Percentiles rank a stretch among this genome's conserved stretches.
Conservation (phyloP, 192 early-diverging fungal genomes). For the Linnemannia schmuckeri region DNA sequence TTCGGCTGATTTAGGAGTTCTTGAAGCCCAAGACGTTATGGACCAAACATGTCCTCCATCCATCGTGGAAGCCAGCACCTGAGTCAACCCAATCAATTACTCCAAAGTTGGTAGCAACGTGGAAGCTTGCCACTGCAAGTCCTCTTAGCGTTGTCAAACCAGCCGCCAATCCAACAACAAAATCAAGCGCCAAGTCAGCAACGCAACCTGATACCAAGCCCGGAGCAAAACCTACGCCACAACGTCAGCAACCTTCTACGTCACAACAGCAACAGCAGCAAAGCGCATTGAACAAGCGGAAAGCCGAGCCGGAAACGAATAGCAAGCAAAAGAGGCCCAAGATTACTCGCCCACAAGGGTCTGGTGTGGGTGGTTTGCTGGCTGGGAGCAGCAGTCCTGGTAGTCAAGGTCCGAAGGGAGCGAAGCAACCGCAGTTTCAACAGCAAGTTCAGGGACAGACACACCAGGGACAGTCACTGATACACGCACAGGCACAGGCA, state of each 20-base stretch:
- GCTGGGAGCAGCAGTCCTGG: conserved; percentile 31
- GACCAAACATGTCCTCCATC: conserved; percentile 19
- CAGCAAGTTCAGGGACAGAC: not conserved
- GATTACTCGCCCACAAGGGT: conserved; percentile 31
- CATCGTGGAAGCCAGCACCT: conserved; percentile 35
- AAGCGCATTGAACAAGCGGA: conserved; percentile 29
- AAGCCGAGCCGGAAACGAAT: conserved; percentile 30
- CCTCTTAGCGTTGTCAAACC: not conserved
- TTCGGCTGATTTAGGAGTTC: conserved; percentile 25
- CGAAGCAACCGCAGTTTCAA: not conserved
- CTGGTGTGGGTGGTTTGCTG: conserved; percentile 9
- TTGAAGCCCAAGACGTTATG: conserved; percentile 34
- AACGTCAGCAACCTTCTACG: conserved; percentile 15
- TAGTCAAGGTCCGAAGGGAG: not conserved
- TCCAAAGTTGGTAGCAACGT: not conserved
- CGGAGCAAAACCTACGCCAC: not conserved
- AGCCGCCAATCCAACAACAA: not conserved
- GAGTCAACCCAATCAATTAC: not conserved
- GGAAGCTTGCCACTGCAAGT: not conserved
- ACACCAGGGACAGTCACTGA: not conserved
- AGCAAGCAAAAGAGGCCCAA: conserved; percentile 36
- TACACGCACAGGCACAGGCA: not conserved
- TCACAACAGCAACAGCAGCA: conserved; percentile 16
- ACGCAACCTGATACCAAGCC: conserved; percentile 12
- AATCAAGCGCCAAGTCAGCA: not conserved